Conservation (phyloP, 2,329 filamentous ascomycete species). For the Cladosporium phlei region DNA sequence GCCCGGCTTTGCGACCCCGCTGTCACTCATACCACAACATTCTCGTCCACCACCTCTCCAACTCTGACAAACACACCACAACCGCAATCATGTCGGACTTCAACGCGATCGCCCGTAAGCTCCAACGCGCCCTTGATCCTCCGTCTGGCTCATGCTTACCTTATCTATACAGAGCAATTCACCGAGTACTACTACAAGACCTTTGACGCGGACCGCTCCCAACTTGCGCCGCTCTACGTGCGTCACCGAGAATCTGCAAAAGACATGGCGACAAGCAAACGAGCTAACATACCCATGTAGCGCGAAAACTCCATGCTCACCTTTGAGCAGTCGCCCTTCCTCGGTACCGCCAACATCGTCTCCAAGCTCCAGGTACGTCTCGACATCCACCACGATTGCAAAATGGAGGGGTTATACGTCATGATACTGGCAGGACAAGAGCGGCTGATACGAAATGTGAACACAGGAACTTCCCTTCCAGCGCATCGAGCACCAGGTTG, state of each 20-base stretch:
- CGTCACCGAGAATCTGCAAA: slow-evolving; percentile 31
- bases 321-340: slow-evolving; percentile 68
- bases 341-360: slow-evolving; percentile 63
- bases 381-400: background rate
- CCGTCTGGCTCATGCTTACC: slow-evolving; percentile 4
- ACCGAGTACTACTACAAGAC: slow-evolving; percentile 84
- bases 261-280: background rate
- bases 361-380: slow-evolving; percentile 70
- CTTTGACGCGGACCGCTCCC: slow-evolving; percentile 68
- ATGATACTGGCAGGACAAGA: background rate
- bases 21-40: no score
- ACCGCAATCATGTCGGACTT: slow-evolving; percentile 27
- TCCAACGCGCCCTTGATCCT: background rate
- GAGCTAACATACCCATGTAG: slow-evolving; percentile 42
- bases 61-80: background rate
- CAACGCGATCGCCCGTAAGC: slow-evolving; percentile 26
- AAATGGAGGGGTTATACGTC: slow-evolving; percentile 9
- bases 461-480: slow-evolving; percentile 69
- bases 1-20: no score
- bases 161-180: slow-evolving; percentile 68
- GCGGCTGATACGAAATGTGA: background rate
- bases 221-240: slow-evolving; percentile 75
- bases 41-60: background rate
- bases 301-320: slow-evolving; percentile 85
- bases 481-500: slow-evolving; percentile 72